Base-by-base conservation (phyloP, 805 yeast genomes). In the Phaffomyces antillensis region DNA sequence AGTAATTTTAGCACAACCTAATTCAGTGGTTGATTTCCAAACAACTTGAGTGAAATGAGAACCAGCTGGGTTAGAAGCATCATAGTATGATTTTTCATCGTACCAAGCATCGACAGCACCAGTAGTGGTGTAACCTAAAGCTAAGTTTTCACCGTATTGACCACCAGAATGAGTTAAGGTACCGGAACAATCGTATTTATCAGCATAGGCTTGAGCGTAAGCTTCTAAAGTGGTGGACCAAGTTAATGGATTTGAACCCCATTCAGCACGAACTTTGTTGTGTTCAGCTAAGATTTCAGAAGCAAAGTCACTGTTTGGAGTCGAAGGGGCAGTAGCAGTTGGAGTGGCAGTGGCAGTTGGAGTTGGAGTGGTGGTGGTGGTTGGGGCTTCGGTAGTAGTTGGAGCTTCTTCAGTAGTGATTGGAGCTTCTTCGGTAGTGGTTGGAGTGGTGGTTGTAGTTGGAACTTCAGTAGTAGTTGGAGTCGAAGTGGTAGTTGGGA, bases 31-130 rank as follows among this genome's bases (percentile, higher is more conserved):
- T 18, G 69, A 60, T 57, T 76, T 78, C 96, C 96, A 87, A 43
- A 87, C 80, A 46, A 87, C 75, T 64, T 86, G 95, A 28, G 95
- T 85, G 69, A 85, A 87, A 64, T 87, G 96, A 40, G 91, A 91
- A 37, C 89, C 78, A 12, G 65, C 68, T 30, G 81, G 79, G 52
- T 66, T 67, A 25, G 71, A 58, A 64, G 72, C 79, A 58, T 73
- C 65, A 67, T 83, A 85, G 28, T 64, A 48, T 38, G 60, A 50
- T 54, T 80, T 75, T 64, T 86, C 95, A 52, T 71, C 65, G 71
- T 83, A 86, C 95, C 95, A 86, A 26, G 87, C 91, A 42, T 75
- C 76, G 38, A 83, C 86, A 23, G 84, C 71, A 35, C 62, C 63
- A 11, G 77, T 65, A 48, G 66, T 59, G 55, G 72, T 52, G 64